Conservation (phyloP, 2,329 filamentous ascomycete species). For the Alternaria arborescens region DNA sequence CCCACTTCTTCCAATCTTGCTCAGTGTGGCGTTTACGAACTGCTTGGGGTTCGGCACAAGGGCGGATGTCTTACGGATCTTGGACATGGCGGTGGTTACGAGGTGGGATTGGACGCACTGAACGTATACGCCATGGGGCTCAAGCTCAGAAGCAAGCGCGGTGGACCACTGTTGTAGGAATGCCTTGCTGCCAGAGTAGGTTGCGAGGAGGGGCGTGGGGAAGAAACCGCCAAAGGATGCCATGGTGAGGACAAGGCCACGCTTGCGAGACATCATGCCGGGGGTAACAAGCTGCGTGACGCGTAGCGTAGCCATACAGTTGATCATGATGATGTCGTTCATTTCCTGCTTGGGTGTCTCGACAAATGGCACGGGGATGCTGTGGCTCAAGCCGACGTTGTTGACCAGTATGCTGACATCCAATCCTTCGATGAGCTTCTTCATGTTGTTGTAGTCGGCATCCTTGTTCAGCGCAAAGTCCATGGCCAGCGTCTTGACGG, state of each 20-base stretch:
- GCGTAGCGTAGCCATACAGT: slow-evolving; percentile 88
- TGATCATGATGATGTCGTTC: slow-evolving; percentile 90
- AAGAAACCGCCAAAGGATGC: slow-evolving; percentile 94
- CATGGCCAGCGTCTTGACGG: slow-evolving; percentile 86
- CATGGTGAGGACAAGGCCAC: slow-evolving; percentile 94
- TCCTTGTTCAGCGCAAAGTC: slow-evolving; percentile 86
- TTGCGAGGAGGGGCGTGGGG: slow-evolving; percentile 90
- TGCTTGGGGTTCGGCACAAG: slow-evolving; percentile 81
- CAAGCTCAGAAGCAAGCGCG: slow-evolving; percentile 83
- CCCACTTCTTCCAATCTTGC: slow-evolving; percentile 80
- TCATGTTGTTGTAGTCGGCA: slow-evolving; percentile 78
- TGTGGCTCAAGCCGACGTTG: slow-evolving; percentile 95
- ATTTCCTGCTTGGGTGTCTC: slow-evolving; percentile 82
- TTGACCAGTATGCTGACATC: slow-evolving; percentile 92
- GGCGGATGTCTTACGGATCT: slow-evolving; percentile 80
- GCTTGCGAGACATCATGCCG: slow-evolving; percentile 82
- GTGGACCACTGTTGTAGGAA: slow-evolving; percentile 98
- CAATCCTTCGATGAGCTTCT: slow-evolving; percentile 72
- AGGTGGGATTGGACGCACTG: slow-evolving; percentile 92
- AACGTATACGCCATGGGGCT: slow-evolving; percentile 82
- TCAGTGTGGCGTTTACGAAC: slow-evolving; percentile 81
- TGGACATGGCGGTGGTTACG: slow-evolving; percentile 96
- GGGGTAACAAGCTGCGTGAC: slow-evolving; percentile 87
- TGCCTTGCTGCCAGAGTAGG: slow-evolving; percentile 96
- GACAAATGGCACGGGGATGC: slow-evolving; percentile 87